Percentiles rank a stretch among this genome's conserved stretches.
phyloP scores from a whole-genome alignment of 192 early-diverging fungal genomes.

The Coemansia aciculifera region DNA sequence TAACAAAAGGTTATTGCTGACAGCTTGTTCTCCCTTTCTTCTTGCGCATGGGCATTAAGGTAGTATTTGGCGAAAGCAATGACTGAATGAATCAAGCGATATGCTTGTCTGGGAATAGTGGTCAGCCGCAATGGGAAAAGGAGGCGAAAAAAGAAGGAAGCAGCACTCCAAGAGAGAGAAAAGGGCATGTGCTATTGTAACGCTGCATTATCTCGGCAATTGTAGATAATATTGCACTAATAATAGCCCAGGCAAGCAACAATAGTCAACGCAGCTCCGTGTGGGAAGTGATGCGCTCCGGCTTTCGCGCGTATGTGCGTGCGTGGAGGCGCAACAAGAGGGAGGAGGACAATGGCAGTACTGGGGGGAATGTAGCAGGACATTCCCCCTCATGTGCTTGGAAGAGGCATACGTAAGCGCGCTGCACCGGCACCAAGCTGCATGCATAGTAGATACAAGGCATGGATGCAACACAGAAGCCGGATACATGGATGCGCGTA shows the following conservation, averaged over 20 bases:
- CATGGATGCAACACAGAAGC: conserved; percentile 8
- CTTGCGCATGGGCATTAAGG: not conserved
- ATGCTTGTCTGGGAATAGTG: conserved; percentile 8
- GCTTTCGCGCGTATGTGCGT: conserved; percentile 8
- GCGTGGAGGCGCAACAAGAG: conserved; percentile 10
- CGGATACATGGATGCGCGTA: conserved; percentile 4
- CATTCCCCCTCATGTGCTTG: conserved; percentile 5
- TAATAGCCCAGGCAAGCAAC: conserved; percentile 22
- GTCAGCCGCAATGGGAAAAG: conserved; percentile 8
- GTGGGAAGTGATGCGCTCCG: conserved; percentile 13
- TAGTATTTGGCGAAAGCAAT: conserved; percentile 10
- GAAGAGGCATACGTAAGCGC: conserved; percentile 4
- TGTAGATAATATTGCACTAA: conserved; percentile 32
- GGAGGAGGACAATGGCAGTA: not conserved
- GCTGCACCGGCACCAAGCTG: conserved; percentile 8
- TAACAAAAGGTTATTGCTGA: conserved; percentile 9
- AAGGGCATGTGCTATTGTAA: conserved; percentile 19
- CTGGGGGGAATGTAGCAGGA: not conserved
- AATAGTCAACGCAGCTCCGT: conserved; percentile 21
- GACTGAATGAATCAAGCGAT: conserved; percentile 8
- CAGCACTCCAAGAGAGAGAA: not conserved
- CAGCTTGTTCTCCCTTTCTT: not conserved
- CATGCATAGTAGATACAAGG: conserved; percentile 9
- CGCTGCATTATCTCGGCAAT: conserved; percentile 26
- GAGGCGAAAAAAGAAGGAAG: conserved; percentile 4